Base-by-base conservation (phyloP, 768 basidiomycete species). In the Filobasidium floriforme region DNA sequence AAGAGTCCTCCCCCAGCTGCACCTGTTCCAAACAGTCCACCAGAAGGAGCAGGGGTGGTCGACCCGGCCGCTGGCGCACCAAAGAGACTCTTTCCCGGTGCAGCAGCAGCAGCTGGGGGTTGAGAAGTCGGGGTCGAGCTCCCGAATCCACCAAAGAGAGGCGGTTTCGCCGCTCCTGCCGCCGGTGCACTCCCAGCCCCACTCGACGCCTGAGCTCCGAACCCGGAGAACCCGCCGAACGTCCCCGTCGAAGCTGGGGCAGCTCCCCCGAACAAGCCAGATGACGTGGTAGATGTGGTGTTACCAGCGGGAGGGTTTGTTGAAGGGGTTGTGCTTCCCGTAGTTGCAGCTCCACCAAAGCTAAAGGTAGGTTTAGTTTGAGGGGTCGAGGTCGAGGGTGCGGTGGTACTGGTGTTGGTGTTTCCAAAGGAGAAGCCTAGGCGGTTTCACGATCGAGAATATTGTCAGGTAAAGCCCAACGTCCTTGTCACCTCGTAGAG, bases 401-500 rank as follows among this genome's bases (percentile, higher is more conserved):
- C 63, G 46, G 55, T 18, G 0, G 55, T 32, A 22, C 57, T 32
- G 54, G 55, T 37, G 26, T 40, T 29, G 43, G 57, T 41, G 40
- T 59, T 60, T 2, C 64, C 64, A 26, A 65, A 65, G 5, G 64
- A 65, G 46, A 65, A 65, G 40, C 41, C 18, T 32, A 57, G 11
- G 10, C 29, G n/a, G 14, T 1, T 10, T 49, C 46, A 49, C 3
- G 5, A 49, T 3, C 15, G 46, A 22, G 18, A 18, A 12, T 5
- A 49, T 3, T 14, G 46, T 49, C 12, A 49, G 46, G 4, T 5
- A 49, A 6, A 22, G 46, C 12, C 22, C 46, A 49, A 9, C 32
- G 32, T 9, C 32, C 32, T 44, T 44, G 46, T 15, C 46, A 3
- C 15, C 14, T 5, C 12, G 3, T 5, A 22, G 22, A 5, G 46